A percentile compares a stretch with the other conserved stretches of the same genome.
Conservation (phyloP, 2,329 filamentous ascomycete species). For the Penicillium sp. region DNA sequence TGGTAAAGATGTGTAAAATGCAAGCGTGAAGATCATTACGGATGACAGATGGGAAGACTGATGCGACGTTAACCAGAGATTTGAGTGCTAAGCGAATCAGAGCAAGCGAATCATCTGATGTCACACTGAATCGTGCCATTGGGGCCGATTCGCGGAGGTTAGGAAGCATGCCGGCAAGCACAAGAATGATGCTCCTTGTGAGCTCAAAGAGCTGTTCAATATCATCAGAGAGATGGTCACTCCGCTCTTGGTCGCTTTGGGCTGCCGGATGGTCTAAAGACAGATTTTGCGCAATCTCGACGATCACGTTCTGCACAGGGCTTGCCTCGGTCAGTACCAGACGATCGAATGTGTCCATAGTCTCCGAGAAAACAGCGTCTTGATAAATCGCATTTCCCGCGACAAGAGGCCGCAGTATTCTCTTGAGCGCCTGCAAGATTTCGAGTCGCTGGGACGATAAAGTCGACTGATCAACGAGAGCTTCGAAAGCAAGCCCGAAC, state of each 20-base stretch:
- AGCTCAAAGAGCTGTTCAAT: slow-evolving; percentile 97
- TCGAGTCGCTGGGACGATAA: slow-evolving; percentile 74
- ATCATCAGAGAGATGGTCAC: slow-evolving; percentile 84
- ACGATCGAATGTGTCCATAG: slow-evolving; percentile 89
- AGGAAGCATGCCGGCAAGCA: slow-evolving; percentile 79
- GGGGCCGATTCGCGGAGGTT: slow-evolving; percentile 55
- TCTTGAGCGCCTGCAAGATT: slow-evolving; percentile 85
- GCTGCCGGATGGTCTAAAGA: slow-evolving; percentile 90
- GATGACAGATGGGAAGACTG: slow-evolving; percentile 94
- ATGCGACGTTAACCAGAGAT: slow-evolving; percentile 86
- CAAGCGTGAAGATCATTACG: slow-evolving; percentile 94
- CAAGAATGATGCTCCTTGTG: slow-evolving; percentile 90
- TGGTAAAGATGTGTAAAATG: slow-evolving; percentile 93
- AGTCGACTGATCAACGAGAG: slow-evolving; percentile 73
- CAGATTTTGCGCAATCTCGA: slow-evolving; percentile 84
- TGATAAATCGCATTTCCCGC: slow-evolving; percentile 96
- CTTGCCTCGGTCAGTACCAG: slow-evolving; percentile 86
- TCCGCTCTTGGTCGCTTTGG: slow-evolving; percentile 57
- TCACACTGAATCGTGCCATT: slow-evolving; percentile 67
- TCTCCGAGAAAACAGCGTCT: slow-evolving; percentile 92
- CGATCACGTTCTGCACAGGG: slow-evolving; percentile 84
- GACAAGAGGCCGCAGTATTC: slow-evolving; percentile 88
- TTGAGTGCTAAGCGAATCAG: slow-evolving; percentile 76
- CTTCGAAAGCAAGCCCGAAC: slow-evolving; percentile 94
- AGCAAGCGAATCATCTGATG: slow-evolving; percentile 71